Conservation (phyloP, 225 moss, liverwort and hornwort species). For the Polytrichum formosum region DNA sequence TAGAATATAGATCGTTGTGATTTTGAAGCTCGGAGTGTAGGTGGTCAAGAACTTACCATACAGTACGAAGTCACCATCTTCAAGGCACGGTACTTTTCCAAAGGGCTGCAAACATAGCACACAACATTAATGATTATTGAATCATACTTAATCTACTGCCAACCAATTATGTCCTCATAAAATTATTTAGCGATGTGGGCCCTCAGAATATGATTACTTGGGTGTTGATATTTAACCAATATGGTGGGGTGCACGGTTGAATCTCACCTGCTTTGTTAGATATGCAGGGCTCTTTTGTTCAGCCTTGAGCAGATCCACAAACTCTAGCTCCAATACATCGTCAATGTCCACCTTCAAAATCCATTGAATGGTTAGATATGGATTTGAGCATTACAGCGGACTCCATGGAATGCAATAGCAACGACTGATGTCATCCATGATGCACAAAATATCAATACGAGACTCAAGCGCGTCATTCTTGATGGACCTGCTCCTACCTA, state of each 20-base stretch:
- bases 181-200: too few relatives aligned
- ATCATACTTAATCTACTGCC: background rate
- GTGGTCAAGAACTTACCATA: conserved; percentile 9
- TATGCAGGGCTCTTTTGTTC: too few relatives aligned
- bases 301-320: too few relatives aligned
- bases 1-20: too few relatives aligned
- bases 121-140: background rate
- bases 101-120: conserved; percentile 16
- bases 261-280: too few relatives aligned
- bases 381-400: background rate
- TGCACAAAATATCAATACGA: too few relatives aligned
- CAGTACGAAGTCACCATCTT: conserved; percentile 8
- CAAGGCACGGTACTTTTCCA: conserved; percentile 23
- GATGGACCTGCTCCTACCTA: too few relatives aligned
- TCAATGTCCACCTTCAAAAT: conserved; percentile 21
- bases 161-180: background rate
- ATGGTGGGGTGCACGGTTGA: conserved; percentile 1
- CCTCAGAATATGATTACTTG: background rate
- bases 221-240: too few relatives aligned
- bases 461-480: too few relatives aligned
- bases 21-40: too few relatives aligned
- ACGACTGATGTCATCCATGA: too few relatives aligned
- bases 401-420: too few relatives aligned
- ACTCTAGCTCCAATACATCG: background rate
- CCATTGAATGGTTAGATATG: background rate